These are phyloP conservation scores for Cercophora scortea DNA, from an alignment of 495 filamentous ascomycete species.

Conservation along the genomic window DNA sequence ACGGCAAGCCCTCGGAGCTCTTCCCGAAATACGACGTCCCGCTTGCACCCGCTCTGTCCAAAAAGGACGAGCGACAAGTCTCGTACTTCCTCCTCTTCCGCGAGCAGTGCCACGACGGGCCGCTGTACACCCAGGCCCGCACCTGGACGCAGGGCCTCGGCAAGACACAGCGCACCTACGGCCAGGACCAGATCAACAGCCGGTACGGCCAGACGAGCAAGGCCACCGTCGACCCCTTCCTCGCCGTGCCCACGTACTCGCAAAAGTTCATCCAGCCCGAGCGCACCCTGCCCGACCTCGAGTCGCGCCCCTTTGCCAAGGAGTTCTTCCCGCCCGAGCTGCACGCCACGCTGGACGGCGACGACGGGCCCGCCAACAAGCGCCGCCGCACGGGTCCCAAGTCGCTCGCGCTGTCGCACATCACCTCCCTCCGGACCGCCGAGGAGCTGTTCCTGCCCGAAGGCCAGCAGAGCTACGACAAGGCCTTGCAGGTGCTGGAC, in stretches of 20 bases:
- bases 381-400: constrained; percentile 22
- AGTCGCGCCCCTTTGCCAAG: constrained; percentile 31
- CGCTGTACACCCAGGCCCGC: constrained; percentile 41
- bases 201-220: constrained; percentile 38
- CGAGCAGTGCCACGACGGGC: constrained; percentile 36
- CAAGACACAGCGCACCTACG: constrained; percentile 26
- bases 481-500: constrained; percentile 27
- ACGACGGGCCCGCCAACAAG: constrained; percentile 19
- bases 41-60: constrained; percentile 25
- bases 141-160: constrained; percentile 10
- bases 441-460: constrained; percentile 23
- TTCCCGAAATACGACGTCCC: constrained; percentile 40
- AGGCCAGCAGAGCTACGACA: constrained; percentile 13
- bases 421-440: constrained; percentile 23
- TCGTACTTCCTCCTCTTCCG: constrained; percentile 40
- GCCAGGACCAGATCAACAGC: constrained; percentile 42
- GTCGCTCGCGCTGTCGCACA: constrained; percentile 21
- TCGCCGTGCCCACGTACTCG: constrained; percentile 42
- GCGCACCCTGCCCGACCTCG: constrained; percentile 41
- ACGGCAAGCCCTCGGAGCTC: constrained; percentile 33
- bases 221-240: constrained; percentile 45
- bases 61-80: constrained; percentile 35
- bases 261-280: constrained; percentile 35
- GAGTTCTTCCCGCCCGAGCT: constrained; percentile 47
- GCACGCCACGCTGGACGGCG: constrained; percentile 41